These are phyloP conservation scores for Podospora didyma DNA, from an alignment of 495 filamentous ascomycete genomes.

Conservation along the genomic window DNA sequence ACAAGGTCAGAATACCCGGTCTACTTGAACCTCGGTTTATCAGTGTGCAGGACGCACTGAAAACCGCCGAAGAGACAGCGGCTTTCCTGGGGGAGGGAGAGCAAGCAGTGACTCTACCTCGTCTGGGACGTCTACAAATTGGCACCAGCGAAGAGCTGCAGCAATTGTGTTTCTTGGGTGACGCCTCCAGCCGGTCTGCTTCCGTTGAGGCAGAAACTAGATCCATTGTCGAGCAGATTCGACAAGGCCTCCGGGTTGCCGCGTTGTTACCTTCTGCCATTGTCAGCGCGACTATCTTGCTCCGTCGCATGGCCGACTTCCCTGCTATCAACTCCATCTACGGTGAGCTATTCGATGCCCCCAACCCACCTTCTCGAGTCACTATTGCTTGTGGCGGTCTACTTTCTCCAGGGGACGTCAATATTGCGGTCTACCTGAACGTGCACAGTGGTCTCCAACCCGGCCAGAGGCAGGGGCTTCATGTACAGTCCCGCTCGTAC, in stretches of 20 bases:
- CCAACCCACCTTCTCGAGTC: constrained; percentile 81
- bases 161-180: constrained; percentile 18
- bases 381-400: constrained; percentile 71
- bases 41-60: constrained; percentile 16
- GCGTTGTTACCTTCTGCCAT: constrained; percentile 51
- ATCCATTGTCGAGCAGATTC: constrained; percentile 32
- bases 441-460: constrained; percentile 20
- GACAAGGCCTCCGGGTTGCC: constrained; percentile 20
- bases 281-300: constrained; percentile 67
- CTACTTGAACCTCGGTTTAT: constrained; percentile 47
- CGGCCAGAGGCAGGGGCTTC: constrained; percentile 55
- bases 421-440: constrained; percentile 51
- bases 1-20: constrained; percentile 40
- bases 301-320: constrained; percentile 80
- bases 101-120: not conserved
- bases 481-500: constrained; percentile 91
- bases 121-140: not conserved
- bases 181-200: not conserved
- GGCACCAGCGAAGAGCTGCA: constrained; percentile 8
- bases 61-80: not conserved
- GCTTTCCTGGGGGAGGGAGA: not conserved
- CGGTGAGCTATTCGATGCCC: constrained; percentile 59
- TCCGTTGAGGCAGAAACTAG: constrained; percentile 34
- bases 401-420: constrained; percentile 44
- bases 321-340: constrained; percentile 69